These are phyloP conservation scores for Auriscalpium orientale DNA, from an alignment of 768 basidiomycete species.

Conservation along the genomic window DNA sequence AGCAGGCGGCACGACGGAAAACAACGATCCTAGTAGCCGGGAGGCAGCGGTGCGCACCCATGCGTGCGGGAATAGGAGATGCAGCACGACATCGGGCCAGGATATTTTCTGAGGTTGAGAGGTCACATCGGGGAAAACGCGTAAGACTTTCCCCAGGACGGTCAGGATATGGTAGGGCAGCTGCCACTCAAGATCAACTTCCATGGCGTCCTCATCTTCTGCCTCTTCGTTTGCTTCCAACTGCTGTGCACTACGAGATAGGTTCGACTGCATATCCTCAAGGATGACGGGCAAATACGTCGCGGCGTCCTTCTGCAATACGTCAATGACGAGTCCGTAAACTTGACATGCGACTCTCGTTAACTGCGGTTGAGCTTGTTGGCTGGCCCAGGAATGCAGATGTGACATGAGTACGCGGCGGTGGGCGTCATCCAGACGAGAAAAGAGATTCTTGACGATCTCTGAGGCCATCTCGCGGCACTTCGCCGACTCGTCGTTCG, in stretches of 20 bases:
- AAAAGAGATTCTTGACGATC: slow-evolving; percentile 71
- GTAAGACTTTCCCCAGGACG: slow-evolving; percentile 54
- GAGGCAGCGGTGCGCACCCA: slow-evolving; percentile 87
- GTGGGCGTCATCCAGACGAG: slow-evolving; percentile 54
- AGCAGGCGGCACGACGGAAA: slow-evolving; percentile 41
- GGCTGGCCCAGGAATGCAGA: slow-evolving; percentile 71
- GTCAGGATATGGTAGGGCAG: slow-evolving; percentile 74
- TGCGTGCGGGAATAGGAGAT: slow-evolving; percentile 84
- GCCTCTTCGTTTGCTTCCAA: slow-evolving; percentile 34
- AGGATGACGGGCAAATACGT: slow-evolving; percentile 43
- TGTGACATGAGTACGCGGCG: slow-evolving; percentile 55
- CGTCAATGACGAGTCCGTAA: slow-evolving; percentile 74
- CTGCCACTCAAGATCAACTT: slow-evolving; percentile 69
- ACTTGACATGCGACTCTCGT: slow-evolving; percentile 73
- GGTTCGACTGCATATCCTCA: slow-evolving; percentile 45
- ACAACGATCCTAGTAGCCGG: slow-evolving; percentile 66
- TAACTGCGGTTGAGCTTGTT: slow-evolving; percentile 52
- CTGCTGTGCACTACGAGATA: slow-evolving; percentile 36
- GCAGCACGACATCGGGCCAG: slow-evolving; percentile 57
- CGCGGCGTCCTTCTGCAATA: slow-evolving; percentile 39
- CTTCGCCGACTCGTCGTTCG: slow-evolving; percentile 87
- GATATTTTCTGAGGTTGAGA: slow-evolving; percentile 38
- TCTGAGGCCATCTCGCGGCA: slow-evolving; percentile 86
- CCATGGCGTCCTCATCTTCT: slow-evolving; percentile 39
- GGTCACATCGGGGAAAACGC: slow-evolving; percentile 44